Evolutionary conservation across 2,329 filamentous ascomycete species (phyloP).

Genomic region (Sarocladium brachiariae): DNA sequence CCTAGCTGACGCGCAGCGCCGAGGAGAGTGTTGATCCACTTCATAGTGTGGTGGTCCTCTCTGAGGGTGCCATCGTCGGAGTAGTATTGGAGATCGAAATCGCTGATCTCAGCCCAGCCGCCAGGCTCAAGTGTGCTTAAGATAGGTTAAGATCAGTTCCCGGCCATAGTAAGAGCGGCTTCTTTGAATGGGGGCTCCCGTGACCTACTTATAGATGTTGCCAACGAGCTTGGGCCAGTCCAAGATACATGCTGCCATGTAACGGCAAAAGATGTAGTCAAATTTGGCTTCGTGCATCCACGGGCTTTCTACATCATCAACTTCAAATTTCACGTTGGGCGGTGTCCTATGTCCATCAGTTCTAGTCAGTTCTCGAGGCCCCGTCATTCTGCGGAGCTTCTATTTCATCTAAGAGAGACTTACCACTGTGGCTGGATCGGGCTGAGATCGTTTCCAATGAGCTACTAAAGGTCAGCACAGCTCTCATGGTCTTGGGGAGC

Average conservation of each 20-base stretch:
- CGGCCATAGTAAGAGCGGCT: too few relatives aligned
- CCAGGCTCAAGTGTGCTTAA: constrained; percentile 26
- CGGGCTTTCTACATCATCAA: constrained; percentile 27
- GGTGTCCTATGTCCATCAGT: constrained; percentile 24
- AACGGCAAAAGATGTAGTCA: constrained; percentile 31
- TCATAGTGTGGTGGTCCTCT: constrained; percentile 14
- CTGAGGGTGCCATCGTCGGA: constrained; percentile 22
- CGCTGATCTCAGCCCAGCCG: constrained; percentile 27
- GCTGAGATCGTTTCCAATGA: constrained; percentile 24
- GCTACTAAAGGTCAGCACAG: constrained; percentile 10
- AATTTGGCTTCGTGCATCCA: constrained; percentile 24
- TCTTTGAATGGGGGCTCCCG: too few relatives aligned
- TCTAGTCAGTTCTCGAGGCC: too few relatives aligned
- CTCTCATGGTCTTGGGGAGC: background rate
- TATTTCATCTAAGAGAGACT: background rate
- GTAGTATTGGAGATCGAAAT: constrained; percentile 20
- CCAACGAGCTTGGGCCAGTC: constrained; percentile 22
- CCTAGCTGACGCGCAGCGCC: constrained; percentile 13
- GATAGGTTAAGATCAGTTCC: background rate
- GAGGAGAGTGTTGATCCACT: constrained; percentile 18
- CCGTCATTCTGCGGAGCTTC: too few relatives aligned
- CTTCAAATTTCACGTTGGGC: constrained; percentile 28
- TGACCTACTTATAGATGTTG: constrained; percentile 17
- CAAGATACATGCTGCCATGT: constrained; percentile 24
- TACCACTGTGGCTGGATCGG: constrained; percentile 23